Percentiles rank a stretch among this genome's conserved stretches.
Evolutionary conservation across 2,329 filamentous ascomycete species (phyloP).

Genomic region (Talaromyces sp.): DNA sequence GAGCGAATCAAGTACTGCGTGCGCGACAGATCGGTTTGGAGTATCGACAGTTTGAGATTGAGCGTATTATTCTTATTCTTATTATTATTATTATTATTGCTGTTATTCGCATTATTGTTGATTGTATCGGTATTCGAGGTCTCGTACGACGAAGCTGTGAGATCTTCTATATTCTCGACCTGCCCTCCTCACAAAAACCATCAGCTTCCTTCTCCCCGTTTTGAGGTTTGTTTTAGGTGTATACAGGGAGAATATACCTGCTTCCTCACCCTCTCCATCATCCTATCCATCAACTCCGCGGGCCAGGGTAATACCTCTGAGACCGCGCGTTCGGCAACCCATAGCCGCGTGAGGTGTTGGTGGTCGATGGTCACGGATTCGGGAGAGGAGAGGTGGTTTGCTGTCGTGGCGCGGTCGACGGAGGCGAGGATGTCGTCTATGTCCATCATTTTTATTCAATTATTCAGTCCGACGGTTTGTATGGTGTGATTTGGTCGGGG

Average conservation of each 20-base stretch:
- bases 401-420: slow-evolving; percentile 60
- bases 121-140: slow-evolving; percentile 38
- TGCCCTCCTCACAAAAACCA: slow-evolving; percentile 22
- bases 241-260: too few relatives aligned
- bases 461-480: background rate
- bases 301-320: slow-evolving; percentile 84
- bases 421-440: slow-evolving; percentile 78
- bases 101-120: slow-evolving; percentile 15
- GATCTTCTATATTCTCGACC: slow-evolving; percentile 68
- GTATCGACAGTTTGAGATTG: slow-evolving; percentile 89
- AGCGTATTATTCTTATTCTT: slow-evolving; percentile 62
- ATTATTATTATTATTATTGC: background rate
- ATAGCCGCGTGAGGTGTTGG: slow-evolving; percentile 83
- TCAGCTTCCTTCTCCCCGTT: too few relatives aligned
- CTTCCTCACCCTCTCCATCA: slow-evolving; percentile 68
- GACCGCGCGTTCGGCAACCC: slow-evolving; percentile 87
- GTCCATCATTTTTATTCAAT: background rate
- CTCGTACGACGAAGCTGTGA: slow-evolving; percentile 42
- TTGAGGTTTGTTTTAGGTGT: too few relatives aligned
- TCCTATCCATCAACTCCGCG: slow-evolving; percentile 74
- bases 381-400: slow-evolving; percentile 29
- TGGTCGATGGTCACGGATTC: slow-evolving; percentile 61
- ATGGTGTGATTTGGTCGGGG: background rate
- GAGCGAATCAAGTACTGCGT: slow-evolving; percentile 89
- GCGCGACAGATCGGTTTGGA: slow-evolving; percentile 93